Base-by-base conservation (phyloP, 202 grass and related monocot genomes). In the Panicum hallii region DNA sequence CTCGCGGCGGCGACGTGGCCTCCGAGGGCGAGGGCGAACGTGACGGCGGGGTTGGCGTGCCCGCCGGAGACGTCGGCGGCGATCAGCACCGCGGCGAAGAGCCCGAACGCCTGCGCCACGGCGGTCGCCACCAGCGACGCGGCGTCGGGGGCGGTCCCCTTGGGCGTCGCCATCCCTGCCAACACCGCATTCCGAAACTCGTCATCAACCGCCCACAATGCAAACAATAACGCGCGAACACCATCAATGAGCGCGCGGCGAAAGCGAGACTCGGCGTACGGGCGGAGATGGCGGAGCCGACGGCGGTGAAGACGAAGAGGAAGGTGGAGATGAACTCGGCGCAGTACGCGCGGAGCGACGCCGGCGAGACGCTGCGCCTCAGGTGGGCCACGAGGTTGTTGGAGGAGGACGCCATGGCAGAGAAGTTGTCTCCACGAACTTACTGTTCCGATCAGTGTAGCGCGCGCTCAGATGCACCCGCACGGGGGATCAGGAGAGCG, bases 281-380 rank as follows among this genome's bases (percentile, higher is more conserved):
- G 43, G 90, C 77, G 4, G 81, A 90, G 43, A 92, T 54, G 68
- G 79, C 32, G 15, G 90, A 94, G 86, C 91, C 93, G 22, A 94
- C 89, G 56, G 89, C 79, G 23, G 82, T 41, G 86, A 95, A 95
- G 9, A 99, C 93, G 56, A 92, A 95, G 84, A 99, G 67, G 83
- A 99, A 95, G 17, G 93, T 95, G 75, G 96, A 92, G 79, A 99
- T 67, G 81, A 95, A 94, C 89, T 99, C 96, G n/a, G 96, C 88
- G 23, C 84, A 22, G 75, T 94, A 99, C 5, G 93, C 69, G 9
- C 95, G 93, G 70, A 95, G 81, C 13, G 91, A 53, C 16, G 91
- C 17, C 47, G 72, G 47, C 61, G 93, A 94, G 69, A 92, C 77
- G 68, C 89, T 92, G 44, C 72, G 83, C 45, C 67, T 74, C 84